These are phyloP conservation scores for Nigrospora osmanthi DNA, from an alignment of 2,329 filamentous ascomycete genomes.

Conservation along the genomic window DNA sequence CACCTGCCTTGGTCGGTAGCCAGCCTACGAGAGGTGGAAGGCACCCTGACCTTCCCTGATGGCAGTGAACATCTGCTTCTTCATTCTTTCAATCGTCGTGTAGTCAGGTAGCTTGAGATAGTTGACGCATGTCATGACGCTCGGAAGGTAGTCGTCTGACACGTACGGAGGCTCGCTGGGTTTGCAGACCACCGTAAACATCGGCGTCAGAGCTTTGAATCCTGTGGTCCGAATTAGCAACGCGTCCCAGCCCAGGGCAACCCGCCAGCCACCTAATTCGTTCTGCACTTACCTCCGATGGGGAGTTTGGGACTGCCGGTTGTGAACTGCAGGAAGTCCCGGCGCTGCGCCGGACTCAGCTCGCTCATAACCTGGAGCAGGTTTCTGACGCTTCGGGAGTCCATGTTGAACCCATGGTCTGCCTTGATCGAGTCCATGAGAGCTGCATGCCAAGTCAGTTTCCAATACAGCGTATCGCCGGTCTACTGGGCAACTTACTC, in stretches of 20 bases:
- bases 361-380: slow-evolving; percentile 92
- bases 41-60: slow-evolving; percentile 95
- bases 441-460: slow-evolving; percentile 40
- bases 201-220: slow-evolving; percentile 93
- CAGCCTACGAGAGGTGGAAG: slow-evolving; percentile 77
- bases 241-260: background rate
- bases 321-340: slow-evolving; percentile 95
- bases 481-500: slow-evolving; percentile 52
- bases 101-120: slow-evolving; percentile 98
- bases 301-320: slow-evolving; percentile 97
- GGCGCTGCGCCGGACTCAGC: slow-evolving; percentile 63
- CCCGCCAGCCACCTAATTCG: background rate
- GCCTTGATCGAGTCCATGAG: slow-evolving; percentile 98
- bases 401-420: slow-evolving; percentile 97
- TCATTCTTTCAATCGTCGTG: slow-evolving; percentile 67
- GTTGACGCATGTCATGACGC: slow-evolving; percentile 99
- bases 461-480: no score
- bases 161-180: slow-evolving; percentile 91
- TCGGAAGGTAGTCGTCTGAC: slow-evolving; percentile 96
- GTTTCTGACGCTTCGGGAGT: slow-evolving; percentile 92
- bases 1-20: no score
- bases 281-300: slow-evolving; percentile 75
- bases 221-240: slow-evolving; percentile 46
- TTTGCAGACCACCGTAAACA: slow-evolving; percentile 99
- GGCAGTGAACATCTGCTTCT: slow-evolving; percentile 70